phyloP scores from a whole-genome alignment of 2,329 filamentous ascomycete genomes.

The Trichoderma sp. region DNA sequence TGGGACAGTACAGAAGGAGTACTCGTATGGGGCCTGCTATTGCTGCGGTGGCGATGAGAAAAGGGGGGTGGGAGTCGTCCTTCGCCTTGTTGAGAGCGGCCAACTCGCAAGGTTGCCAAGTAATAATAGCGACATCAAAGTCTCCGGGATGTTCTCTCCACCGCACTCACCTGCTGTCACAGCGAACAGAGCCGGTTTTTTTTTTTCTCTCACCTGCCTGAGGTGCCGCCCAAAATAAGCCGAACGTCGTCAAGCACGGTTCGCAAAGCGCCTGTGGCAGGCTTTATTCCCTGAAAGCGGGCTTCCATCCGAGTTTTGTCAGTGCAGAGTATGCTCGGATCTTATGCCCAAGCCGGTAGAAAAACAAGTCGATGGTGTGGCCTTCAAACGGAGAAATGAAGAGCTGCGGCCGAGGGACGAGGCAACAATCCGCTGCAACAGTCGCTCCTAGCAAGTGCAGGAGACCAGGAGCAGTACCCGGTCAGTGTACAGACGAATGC shows the following conservation, averaged over 20 bases:
- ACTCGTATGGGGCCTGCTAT: not conserved
- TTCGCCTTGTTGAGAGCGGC: not conserved
- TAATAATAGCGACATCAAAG: not conserved
- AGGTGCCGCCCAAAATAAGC: not conserved
- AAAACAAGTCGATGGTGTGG: not conserved
- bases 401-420: not conserved
- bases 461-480: not conserved
- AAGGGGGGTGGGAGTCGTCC: not conserved
- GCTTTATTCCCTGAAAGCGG: not conserved
- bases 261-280: not conserved
- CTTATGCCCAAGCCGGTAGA: not conserved
- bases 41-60: not conserved
- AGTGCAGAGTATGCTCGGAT: not conserved
- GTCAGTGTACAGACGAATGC: not conserved
- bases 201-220: not conserved
- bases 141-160: not conserved
- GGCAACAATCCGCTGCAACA: not conserved
- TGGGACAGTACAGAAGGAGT: not conserved
- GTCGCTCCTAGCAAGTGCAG: not conserved
- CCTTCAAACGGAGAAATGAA: not conserved
- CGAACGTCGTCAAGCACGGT: conserved; percentile 2
- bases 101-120: not conserved
- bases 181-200: not conserved
- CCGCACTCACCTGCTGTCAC: not conserved
- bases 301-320: not conserved